phyloP scores from a whole-genome alignment of 306 rosid genomes.

The Cicer chorassanicum region DNA sequence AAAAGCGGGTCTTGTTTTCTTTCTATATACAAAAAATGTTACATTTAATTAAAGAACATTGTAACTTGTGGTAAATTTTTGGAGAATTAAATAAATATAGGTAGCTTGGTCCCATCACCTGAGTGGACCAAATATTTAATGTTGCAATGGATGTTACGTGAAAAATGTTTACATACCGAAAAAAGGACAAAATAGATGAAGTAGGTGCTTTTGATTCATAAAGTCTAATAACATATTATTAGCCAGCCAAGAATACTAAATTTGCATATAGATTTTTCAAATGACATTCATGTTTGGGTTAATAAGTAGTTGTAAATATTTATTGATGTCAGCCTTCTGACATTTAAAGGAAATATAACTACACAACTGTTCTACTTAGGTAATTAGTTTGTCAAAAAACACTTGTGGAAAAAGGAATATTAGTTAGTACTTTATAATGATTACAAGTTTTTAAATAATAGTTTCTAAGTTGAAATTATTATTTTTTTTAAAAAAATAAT shows the following conservation, averaged over 20 bases:
- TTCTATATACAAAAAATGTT: background rate
- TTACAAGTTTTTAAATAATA: too few relatives aligned
- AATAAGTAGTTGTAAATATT: conserved; percentile 29
- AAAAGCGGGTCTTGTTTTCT: conserved; percentile 17
- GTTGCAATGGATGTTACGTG: conserved; percentile 13
- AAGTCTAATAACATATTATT: conserved; percentile 15
- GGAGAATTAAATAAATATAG: conserved; percentile 23
- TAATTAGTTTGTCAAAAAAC: too few relatives aligned
- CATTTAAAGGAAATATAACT: conserved; percentile 2
- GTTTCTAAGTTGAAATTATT: too few relatives aligned
- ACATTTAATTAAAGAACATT: background rate
- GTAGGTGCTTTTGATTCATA: conserved; percentile 1
- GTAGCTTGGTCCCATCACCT: conserved; percentile 19
- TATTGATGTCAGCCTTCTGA: conserved; percentile 27
- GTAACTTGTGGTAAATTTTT: background rate
- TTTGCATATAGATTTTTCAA: conserved; percentile 9
- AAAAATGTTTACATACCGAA: conserved; percentile 27
- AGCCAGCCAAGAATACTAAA: conserved; percentile 22
- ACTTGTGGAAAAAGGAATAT: too few relatives aligned
- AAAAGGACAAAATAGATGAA: conserved; percentile 7
- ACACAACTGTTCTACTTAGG: background rate
- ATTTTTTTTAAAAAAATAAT: too few relatives aligned
- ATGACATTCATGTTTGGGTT: conserved; percentile 27
- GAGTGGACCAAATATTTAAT: background rate
- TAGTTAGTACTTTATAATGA: too few relatives aligned